These are phyloP conservation scores for Rhizopus delemar DNA, from an alignment of 371 early-diverging fungal genomes.

Conservation along the genomic window DNA sequence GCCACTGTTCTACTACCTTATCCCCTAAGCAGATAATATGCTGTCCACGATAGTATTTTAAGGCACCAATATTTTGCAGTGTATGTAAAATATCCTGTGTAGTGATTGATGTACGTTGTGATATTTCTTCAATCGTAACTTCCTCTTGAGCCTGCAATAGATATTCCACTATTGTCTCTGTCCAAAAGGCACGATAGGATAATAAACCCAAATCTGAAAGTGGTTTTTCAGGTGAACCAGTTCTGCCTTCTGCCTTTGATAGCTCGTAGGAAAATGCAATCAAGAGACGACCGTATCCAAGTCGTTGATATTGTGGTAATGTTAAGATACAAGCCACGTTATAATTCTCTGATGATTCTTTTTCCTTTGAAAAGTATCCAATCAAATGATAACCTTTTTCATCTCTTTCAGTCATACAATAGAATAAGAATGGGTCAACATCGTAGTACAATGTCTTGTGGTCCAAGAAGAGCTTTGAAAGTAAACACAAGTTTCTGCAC, in stretches of 20 bases:
- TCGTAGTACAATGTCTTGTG: slow-evolving; percentile 99
- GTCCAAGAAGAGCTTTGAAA: slow-evolving; percentile 98
- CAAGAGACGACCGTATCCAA: slow-evolving; percentile 96
- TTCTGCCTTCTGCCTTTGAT: slow-evolving; percentile 91
- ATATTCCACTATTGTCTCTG: slow-evolving; percentile 76
- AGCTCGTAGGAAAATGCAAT: slow-evolving; percentile 98
- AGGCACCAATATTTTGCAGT: slow-evolving; percentile 85
- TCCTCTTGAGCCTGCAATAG: slow-evolving; percentile 53
- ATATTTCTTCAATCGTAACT: slow-evolving; percentile 80
- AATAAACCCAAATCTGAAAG: slow-evolving; percentile 97
- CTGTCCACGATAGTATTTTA: slow-evolving; percentile 94
- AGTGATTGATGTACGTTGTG: slow-evolving; percentile 85
- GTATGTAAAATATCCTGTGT: slow-evolving; percentile 95
- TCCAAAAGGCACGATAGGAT: slow-evolving; percentile 96
- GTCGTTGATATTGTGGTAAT: slow-evolving; percentile 98
- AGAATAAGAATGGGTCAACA: slow-evolving; percentile 98
- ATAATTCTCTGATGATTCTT: slow-evolving; percentile 92
- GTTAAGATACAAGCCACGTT: slow-evolving; percentile 99
- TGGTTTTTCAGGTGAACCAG: slow-evolving; percentile 99
- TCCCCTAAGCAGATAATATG: slow-evolving; percentile 91
- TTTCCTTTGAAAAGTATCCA: slow-evolving; percentile 99
- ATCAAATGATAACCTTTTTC: slow-evolving; percentile 88
- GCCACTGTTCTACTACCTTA: slow-evolving; percentile 80
- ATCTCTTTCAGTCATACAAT: slow-evolving; percentile 88
- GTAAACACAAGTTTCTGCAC: slow-evolving; percentile 87